Evolutionary conservation across 108 stramenopile genomes (phyloP).

Genomic region (Pinguiococcus pyrenoidosus): DNA sequence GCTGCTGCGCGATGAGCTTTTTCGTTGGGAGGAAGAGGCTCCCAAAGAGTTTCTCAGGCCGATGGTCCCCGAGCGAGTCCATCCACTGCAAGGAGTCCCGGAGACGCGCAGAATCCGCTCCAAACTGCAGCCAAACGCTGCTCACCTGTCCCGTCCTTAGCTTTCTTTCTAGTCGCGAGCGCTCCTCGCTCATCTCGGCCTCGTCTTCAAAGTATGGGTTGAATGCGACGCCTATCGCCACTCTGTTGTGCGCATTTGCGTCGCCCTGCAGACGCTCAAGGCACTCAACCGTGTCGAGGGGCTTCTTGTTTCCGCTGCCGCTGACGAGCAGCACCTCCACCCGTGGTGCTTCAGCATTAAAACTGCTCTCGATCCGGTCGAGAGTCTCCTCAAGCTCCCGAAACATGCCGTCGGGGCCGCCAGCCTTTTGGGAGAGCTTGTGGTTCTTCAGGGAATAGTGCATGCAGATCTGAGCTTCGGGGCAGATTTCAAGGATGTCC

Average conservation of each 20-base stretch:
- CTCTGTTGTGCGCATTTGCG: neutral
- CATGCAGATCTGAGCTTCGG: slow-evolving; percentile 8
- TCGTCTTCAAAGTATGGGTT: slow-evolving; percentile 22
- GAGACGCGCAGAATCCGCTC: slow-evolving; percentile 17
- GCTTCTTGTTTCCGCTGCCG: slow-evolving; percentile 10
- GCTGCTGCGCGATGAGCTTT: slow-evolving; percentile 40
- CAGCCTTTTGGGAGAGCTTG: slow-evolving; percentile 17
- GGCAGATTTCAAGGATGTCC: slow-evolving; percentile 8
- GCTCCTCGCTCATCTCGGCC: slow-evolving; percentile 17
- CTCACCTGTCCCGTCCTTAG: slow-evolving; percentile 9
- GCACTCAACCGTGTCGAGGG: neutral
- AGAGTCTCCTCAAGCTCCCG: neutral
- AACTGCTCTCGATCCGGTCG: neutral
- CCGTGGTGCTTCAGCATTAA: no score
- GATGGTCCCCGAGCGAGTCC: no score
- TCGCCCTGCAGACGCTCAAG: neutral
- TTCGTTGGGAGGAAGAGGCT: slow-evolving; percentile 36
- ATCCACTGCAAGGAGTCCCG: slow-evolving; percentile 7
- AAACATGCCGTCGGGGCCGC: neutral
- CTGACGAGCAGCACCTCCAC: slow-evolving; percentile 19
- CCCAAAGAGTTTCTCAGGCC: slow-evolving; percentile 5
- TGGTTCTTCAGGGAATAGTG: slow-evolving; percentile 36
- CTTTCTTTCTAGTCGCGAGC: slow-evolving; percentile 18
- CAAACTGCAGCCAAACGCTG: slow-evolving; percentile 40
- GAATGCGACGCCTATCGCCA: slow-evolving; percentile 33